Base-by-base conservation (phyloP, 2,329 filamentous ascomycete species). In the Cercospora sojina region DNA sequence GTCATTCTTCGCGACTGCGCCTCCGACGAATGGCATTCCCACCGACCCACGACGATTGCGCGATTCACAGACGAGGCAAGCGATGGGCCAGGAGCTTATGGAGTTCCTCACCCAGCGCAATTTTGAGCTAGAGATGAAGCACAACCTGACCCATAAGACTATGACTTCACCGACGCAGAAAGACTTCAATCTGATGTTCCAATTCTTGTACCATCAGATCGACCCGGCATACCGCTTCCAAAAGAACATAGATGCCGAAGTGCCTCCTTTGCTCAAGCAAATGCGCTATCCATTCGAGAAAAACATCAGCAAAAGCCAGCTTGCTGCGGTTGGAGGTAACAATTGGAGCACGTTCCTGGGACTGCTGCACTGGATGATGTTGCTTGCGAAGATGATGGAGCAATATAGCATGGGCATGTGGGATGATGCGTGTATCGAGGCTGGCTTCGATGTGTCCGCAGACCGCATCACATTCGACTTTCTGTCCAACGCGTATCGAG, bases 311-410 rank as follows among this genome's bases (percentile, higher is more conserved):
- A 99, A 98, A 79, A 97, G 92, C 61, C 93, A 97, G 76, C 92
- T 99, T 65, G 88, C 92, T 0, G 95, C 96, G 1, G 95, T 98
- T 0, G 95, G 95, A 71, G 94, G 93, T 2, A 93, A 97, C 79
- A 98, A 98, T 77, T 99, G 95, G 95, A 91, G 91, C 69, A 95
- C 92, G 0, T 98, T 99, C 75, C 83, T 99, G 12, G 95, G 93
- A 0, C 83, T 99, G 77, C 84, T 99, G 59, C 93, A 99, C 80
- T 99, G 95, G 95, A 94, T 99, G 88, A 97, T 99, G 94, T 93
- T 98, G 79, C 83, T 99, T 60, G 92, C 92, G 4, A 90, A 94
- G 72, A 96, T 98, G 90, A 87, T 98, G 75, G 93, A 98, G 69
- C 87, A 91, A 23, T 98, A 93, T 76, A 83, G 87, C 1, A 79